A percentile compares a stretch with the other conserved stretches of the same genome.
phyloP scores from a whole-genome alignment of 2,329 filamentous ascomycete genomes.

The Phyllosticta capitalensis region DNA sequence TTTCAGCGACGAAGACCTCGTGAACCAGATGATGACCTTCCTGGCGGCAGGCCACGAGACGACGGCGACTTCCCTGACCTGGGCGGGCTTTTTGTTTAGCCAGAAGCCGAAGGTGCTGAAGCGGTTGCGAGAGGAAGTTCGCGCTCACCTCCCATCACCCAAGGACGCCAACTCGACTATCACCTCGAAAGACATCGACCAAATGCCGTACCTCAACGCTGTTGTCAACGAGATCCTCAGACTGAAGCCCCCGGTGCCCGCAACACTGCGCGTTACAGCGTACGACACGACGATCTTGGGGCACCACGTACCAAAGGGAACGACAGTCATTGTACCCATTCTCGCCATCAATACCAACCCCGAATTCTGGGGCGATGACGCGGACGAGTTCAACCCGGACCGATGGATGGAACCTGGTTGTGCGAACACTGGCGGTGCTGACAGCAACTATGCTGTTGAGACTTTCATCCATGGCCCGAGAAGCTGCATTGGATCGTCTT shows the following conservation, averaged over 20 bases:
- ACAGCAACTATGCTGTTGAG: constrained; percentile 66
- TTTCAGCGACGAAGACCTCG: constrained; percentile 70
- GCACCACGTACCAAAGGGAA: constrained; percentile 59
- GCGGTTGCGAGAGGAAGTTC: constrained; percentile 42
- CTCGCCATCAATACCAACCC: constrained; percentile 61
- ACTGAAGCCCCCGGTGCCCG: constrained; percentile 59
- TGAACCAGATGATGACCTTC: constrained; percentile 87
- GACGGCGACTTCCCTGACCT: constrained; percentile 44
- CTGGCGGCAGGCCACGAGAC: constrained; percentile 60
- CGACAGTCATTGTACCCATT: constrained; percentile 54
- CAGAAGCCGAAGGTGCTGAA: constrained; percentile 40
- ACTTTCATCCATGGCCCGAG: constrained; percentile 82
- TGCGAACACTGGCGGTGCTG: constrained; percentile 58
- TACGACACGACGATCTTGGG: constrained; percentile 57
- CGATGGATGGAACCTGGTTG: constrained; percentile 36
- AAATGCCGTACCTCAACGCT: constrained; percentile 69
- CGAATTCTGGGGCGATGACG: constrained; percentile 67
- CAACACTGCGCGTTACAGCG: constrained; percentile 58
- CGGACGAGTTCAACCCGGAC: constrained; percentile 66
- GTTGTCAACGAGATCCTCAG: constrained; percentile 71
- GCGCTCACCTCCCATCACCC: constrained; percentile 35
- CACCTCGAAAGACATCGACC: constrained; percentile 53
- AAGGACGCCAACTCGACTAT: constrained; percentile 32
- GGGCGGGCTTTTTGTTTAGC: constrained; percentile 45
- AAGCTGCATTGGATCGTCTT: constrained; percentile 73